These are phyloP conservation scores for Manihot esculenta DNA, from an alignment of 441 rosid genomes.

Conservation along the genomic window DNA sequence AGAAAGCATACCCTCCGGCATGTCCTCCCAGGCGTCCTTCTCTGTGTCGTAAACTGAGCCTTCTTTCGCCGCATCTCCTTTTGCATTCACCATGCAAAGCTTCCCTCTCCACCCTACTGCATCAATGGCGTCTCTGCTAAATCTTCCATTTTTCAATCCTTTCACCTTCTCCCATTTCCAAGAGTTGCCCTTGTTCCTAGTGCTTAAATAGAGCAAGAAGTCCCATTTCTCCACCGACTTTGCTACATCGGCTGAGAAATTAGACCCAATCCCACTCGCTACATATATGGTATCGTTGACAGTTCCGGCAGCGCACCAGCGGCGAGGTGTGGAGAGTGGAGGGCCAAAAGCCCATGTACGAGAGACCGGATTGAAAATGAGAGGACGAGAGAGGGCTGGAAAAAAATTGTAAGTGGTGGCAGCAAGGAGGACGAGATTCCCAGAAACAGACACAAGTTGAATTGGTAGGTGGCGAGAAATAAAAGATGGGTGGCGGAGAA, in stretches of 20 bases:
- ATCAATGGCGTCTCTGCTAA: conserved; percentile 58
- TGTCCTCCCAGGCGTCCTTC: conserved; percentile 43
- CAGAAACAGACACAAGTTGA: conserved; percentile 46
- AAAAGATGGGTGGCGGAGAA: conserved; percentile 56
- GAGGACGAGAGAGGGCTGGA: conserved; percentile 50
- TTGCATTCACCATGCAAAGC: conserved; percentile 56
- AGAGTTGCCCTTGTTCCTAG: neutral
- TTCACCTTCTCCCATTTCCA: conserved; percentile 40
- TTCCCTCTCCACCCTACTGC: conserved; percentile 56
- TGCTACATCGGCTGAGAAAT: conserved; percentile 46
- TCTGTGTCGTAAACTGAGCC: conserved; percentile 42
- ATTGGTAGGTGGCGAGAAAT: conserved; percentile 48
- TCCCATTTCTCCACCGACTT: conserved; percentile 56
- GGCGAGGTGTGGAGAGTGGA: conserved; percentile 40
- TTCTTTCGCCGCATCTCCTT: conserved; percentile 43
- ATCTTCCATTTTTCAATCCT: conserved; percentile 44
- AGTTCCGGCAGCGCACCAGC: conserved; percentile 61
- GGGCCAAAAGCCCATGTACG: conserved; percentile 49
- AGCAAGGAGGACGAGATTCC: conserved; percentile 44
- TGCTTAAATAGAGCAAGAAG: neutral
- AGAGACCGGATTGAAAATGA: conserved; percentile 40
- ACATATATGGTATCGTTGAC: conserved; percentile 30
- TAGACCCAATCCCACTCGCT: conserved; percentile 58
- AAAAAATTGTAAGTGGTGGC: conserved; percentile 42
- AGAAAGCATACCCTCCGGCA: conserved; percentile 52